Percentiles rank a stretch among this genome's conserved stretches.
phyloP scores from a whole-genome alignment of 1,139 yeast genomes.

The Yamadazyma diospyri region DNA sequence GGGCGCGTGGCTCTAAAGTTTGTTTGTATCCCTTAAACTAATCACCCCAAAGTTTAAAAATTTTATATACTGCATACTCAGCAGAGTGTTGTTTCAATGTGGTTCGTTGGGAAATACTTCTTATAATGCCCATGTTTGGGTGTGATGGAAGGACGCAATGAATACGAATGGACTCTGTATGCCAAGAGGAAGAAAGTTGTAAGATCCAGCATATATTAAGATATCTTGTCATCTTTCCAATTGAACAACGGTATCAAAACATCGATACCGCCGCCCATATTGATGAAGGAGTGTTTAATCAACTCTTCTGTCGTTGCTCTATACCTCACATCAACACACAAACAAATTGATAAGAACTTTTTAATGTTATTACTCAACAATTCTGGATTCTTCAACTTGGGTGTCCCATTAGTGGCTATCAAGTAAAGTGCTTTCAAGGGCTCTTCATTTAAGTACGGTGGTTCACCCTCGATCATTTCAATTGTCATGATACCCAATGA shows the following conservation, averaged over 20 bases:
- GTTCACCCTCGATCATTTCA: slow-evolving; percentile 98
- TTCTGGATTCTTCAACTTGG: slow-evolving; percentile 88
- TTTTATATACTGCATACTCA: no score
- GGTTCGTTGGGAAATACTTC: no score
- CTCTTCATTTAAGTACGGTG: slow-evolving; percentile 95
- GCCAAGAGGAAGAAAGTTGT: no score
- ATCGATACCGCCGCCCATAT: slow-evolving; percentile 50
- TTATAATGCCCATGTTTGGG: no score
- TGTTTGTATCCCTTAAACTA: no score
- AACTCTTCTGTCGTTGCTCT: slow-evolving; percentile 90
- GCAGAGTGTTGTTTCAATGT: no score
- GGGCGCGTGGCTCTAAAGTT: no score
- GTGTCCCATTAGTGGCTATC: slow-evolving; percentile 97
- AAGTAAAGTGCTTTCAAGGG: slow-evolving; percentile 62
- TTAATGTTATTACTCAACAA: slow-evolving; percentile 73
- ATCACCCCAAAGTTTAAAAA: no score
- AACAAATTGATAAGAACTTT: slow-evolving; percentile 83
- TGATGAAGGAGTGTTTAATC: slow-evolving; percentile 75
- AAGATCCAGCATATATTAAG: no score
- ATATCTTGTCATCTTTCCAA: slow-evolving; percentile 55
- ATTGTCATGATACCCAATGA: slow-evolving; percentile 97
- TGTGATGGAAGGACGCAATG: no score
- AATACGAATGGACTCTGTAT: no score
- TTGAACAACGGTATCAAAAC: slow-evolving; percentile 69
- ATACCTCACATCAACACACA: slow-evolving; percentile 91